phyloP scores from a whole-genome alignment of 2,329 filamentous ascomycete genomes.

The Hirsutella rhossiliensis region DNA sequence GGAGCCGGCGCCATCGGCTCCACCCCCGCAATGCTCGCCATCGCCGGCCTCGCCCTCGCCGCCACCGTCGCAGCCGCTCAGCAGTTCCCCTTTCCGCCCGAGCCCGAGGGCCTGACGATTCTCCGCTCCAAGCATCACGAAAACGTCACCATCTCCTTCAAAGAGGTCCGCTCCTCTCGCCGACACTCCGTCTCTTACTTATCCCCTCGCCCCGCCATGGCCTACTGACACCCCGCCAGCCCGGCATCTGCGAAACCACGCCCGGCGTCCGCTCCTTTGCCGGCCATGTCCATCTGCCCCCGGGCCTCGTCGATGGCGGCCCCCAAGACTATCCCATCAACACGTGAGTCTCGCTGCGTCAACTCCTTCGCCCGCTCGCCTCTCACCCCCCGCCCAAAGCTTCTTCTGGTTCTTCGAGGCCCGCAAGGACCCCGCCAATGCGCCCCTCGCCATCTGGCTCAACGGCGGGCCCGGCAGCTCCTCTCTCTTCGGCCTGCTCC shows the following conservation, averaged over 20 bases:
- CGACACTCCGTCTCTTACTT: too few species aligned
- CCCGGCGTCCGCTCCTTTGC: conserved; percentile 51
- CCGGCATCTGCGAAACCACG: conserved; percentile 43
- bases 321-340: conserved; percentile 22
- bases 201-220: neutral
- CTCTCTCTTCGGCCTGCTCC: conserved; percentile 52
- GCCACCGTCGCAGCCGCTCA: conserved; percentile 12
- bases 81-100: conserved; percentile 13
- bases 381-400: neutral
- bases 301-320: conserved; percentile 30
- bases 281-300: conserved; percentile 48
- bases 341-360: neutral
- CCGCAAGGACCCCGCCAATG: conserved; percentile 24
- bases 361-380: neutral
- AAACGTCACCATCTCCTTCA: conserved; percentile 51
- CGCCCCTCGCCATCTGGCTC: conserved; percentile 47
- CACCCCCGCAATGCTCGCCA: too few species aligned
- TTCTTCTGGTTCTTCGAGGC: conserved; percentile 41
- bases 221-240: conserved; percentile 23
- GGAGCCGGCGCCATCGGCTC: too few species aligned
- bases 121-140: conserved; percentile 46
- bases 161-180: conserved; percentile 24
- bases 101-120: conserved; percentile 26
- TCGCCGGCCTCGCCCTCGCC: too few species aligned
- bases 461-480: conserved; percentile 52